Base-by-base conservation (phyloP, 148 eudicot species). In the Vaccinium vitisidaea region DNA sequence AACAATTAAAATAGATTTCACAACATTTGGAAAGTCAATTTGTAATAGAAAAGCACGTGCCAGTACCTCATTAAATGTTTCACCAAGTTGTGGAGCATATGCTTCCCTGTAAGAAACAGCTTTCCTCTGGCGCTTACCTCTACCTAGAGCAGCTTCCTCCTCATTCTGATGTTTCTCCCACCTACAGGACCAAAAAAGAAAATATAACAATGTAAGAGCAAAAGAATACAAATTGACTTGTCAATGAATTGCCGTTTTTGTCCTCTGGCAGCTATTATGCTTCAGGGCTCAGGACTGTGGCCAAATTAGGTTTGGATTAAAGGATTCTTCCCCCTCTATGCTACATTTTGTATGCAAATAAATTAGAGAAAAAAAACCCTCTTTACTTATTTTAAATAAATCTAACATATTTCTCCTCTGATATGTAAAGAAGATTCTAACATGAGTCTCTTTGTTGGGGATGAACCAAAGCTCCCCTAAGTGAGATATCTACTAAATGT, bases 51-150 rank as follows among this genome's bases (percentile, higher is more conserved):
- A 43, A 67, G 50, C 84, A 59, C 30, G 46, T 54, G 39, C 65
- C 49, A 30, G 43, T 91, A 97, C 99, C 97, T 95, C 98, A 76
- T 80, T 85, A 32, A 88, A 53, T 87, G 86, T 88, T 91, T 89
- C 99, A 89, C 75, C 87, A 71, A 90, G 90, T 80, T 91, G 94
- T 74, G 90, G 87, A 54, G 95, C 94, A 90, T 89, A 97, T 82
- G 92, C 98, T 89, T 97, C 99, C 86, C 94, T 92, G 85, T 97
- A 97, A 76, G 99, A 94, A 86, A 97, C 91, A 59, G 97, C 92
- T 94, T 97, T 97, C 81, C 99, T 90, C 81, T 89, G 93, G 83
- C 99, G 96, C 88, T 97, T 97, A 61, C 99, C 99, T 80, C 99
- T 90, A 86, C 99, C 99, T 83, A 97, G 98, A 80, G 97, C 91